phyloP scores from a whole-genome alignment of 1,284 basidiomycete genomes.

The Sporisorium scitamineum region DNA sequence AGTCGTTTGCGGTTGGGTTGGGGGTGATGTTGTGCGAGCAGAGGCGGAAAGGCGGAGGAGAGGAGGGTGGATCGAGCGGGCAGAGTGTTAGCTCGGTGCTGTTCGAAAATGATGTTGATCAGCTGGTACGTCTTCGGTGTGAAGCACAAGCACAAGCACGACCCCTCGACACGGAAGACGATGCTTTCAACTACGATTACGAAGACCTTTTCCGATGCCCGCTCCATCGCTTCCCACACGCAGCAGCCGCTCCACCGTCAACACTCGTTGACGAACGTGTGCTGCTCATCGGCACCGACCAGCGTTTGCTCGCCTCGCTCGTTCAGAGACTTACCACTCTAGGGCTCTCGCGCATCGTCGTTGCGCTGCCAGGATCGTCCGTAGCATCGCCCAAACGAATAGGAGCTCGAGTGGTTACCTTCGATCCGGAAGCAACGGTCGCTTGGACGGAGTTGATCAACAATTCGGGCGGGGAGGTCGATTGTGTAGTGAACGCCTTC shows the following conservation, averaged over 20 bases:
- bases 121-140: too few relatives aligned
- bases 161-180: background rate
- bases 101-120: too few relatives aligned
- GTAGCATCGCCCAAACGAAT: background rate
- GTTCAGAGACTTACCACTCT: background rate
- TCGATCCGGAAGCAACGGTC: background rate
- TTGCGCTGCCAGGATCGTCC: background rate
- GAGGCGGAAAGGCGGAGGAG: background rate
- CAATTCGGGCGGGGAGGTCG: background rate
- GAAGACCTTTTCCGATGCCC: background rate
- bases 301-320: slow-evolving; percentile 2
- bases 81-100: too few relatives aligned
- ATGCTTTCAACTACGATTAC: background rate
- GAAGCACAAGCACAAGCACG: background rate
- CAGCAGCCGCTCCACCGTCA: background rate
- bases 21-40: background rate
- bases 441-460: background rate
- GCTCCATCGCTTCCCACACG: background rate
- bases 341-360: background rate
- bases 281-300: slow-evolving; percentile 19
- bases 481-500: background rate
- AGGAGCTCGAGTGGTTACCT: background rate
- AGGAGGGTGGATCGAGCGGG: too few relatives aligned
- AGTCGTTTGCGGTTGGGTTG: background rate
- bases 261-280: slow-evolving; percentile 26